Evolutionary conservation across 805 yeast genomes (phyloP), one percentile per base, ranked within the genome.

Genomic region (Scheffersomyces coipomensis): DNA sequence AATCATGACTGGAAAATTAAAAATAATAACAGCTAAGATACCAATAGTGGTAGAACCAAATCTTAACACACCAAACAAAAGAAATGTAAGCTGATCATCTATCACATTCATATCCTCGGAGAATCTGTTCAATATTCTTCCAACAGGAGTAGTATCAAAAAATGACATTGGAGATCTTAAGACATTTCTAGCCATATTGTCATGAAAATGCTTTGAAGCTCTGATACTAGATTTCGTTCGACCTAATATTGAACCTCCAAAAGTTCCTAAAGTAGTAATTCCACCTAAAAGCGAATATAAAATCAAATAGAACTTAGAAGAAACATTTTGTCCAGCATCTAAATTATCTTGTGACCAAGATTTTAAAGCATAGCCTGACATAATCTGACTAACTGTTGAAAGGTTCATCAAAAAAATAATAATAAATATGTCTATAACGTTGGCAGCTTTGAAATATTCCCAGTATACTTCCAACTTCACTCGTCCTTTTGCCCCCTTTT

Each of bases 91-190:
- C 26, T 53, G 59, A 33, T 53, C 52, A 42, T 66, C 72, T 38
- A 65, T 51, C 2, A 49, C 49, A 29, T 51, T 51, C 2, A 65
- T 59, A 44, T 66, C 72, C 21, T 64, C 67, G 3, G 71, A 49
- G 42, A 66, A 66, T 38, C 71, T 50, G 41, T 66, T 66, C 51
- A 66, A 51, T 22, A 66, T 60, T 43, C 71, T 46, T 3, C 71
- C 72, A 29, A 64, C 49, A 1, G 72, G 72, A 0, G 72, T 66
- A 11, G 69, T 64, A 42, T 66, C 72, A 35, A 65, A 66, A 40
- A 65, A 66, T 7, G 65, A 58, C 72, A 66, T 66, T 16, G 72
- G 72, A 2, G 68, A 56, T 39, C 65, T 54, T 38, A 64, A 49
- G 1, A 66, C 61, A 8, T 56, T 45, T n/a, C 41, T 38, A 6